phyloP scores from a whole-genome alignment of 2,329 filamentous ascomycete genomes.

The Fusarium mexicanum region DNA sequence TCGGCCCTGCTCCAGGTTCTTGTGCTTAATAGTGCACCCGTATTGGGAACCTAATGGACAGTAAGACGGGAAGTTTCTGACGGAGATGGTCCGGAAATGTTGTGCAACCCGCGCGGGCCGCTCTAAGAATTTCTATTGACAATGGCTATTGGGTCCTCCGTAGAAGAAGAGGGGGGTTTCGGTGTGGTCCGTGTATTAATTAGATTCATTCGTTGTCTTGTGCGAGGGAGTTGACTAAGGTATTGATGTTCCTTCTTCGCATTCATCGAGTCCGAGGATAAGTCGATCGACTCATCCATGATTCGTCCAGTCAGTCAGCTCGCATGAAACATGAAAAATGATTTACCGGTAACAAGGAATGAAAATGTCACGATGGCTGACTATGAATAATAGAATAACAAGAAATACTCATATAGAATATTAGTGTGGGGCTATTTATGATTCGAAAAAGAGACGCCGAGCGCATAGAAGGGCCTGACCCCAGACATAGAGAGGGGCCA shows the following conservation, averaged over 20 bases:
- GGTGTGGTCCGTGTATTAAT: neutral
- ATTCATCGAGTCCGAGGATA: neutral
- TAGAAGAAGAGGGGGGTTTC: neutral
- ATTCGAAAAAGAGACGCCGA: constrained; percentile 20
- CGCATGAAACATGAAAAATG: neutral
- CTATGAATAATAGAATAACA: constrained; percentile 17
- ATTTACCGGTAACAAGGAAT: neutral
- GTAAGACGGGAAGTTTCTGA: constrained; percentile 31
- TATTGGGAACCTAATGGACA: constrained; percentile 16
- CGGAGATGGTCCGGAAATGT: constrained; percentile 30
- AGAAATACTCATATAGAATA: neutral
- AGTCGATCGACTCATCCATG: neutral
- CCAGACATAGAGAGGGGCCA: constrained; percentile 33
- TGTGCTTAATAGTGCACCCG: constrained; percentile 18
- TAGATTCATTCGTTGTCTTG: neutral
- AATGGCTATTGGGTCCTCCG: neutral
- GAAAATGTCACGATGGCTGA: neutral
- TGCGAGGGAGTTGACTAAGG: neutral
- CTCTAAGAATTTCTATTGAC: neutral
- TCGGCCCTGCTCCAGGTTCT: constrained; percentile 29
- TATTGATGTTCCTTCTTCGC: neutral
- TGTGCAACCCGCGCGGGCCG: neutral
- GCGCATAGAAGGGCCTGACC: constrained; percentile 5
- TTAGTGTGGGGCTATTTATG: constrained; percentile 10
- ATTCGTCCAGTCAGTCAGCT: neutral